Conservation (phyloP, 192 early-diverging fungal species). For the Coemansia sp. region DNA sequence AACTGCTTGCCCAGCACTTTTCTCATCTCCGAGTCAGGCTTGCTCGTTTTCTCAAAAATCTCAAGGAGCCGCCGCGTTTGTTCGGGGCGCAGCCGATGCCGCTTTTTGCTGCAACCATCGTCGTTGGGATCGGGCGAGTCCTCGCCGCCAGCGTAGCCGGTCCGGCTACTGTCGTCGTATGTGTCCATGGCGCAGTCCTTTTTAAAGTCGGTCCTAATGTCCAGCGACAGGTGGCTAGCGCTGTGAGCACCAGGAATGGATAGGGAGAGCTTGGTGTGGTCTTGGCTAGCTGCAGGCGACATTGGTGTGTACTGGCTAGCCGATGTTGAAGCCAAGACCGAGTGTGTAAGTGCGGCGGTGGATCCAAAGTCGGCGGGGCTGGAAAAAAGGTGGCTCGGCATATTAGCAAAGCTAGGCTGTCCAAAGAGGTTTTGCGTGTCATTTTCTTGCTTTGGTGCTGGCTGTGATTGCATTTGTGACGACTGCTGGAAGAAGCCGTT, state of each 20-base stretch:
- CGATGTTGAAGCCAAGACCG: background rate
- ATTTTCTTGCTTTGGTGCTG: background rate
- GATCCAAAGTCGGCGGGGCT: background rate
- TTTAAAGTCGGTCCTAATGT: background rate
- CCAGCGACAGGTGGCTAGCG: background rate
- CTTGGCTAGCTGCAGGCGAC: background rate
- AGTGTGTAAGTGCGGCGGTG: background rate
- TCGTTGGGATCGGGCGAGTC: constrained; percentile 20
- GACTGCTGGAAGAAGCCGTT: constrained; percentile 31
- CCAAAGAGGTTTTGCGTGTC: background rate
- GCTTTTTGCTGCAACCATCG: constrained; percentile 53
- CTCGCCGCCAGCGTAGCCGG: background rate
- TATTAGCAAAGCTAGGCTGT: no score
- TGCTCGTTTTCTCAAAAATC: constrained; percentile 59
- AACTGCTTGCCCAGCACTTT: constrained; percentile 60
- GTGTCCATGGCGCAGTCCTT: constrained; percentile 9
- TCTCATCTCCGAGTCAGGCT: constrained; percentile 65
- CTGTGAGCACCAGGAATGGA: background rate
- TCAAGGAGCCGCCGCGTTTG: constrained; percentile 62
- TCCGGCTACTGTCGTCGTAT: constrained; percentile 5
- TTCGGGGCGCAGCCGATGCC: constrained; percentile 64
- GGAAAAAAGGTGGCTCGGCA: background rate
- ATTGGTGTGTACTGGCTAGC: constrained; percentile 2
- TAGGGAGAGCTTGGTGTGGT: background rate
- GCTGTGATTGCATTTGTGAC: constrained; percentile 19